phyloP scores from a whole-genome alignment of 148 eudicot genomes.

The Rhododendron ovatum region DNA sequence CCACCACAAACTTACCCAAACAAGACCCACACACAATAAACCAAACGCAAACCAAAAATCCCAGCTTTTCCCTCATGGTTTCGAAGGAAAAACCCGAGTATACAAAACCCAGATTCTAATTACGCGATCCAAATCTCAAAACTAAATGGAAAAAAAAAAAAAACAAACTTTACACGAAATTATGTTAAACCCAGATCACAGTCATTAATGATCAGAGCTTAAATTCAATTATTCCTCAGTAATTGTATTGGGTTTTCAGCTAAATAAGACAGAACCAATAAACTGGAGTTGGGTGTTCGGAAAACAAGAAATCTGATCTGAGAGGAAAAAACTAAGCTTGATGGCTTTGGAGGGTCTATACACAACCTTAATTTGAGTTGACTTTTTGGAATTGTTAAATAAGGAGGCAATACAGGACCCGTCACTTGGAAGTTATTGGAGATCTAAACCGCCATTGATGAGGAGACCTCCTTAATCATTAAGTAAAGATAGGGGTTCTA shows the following conservation, averaged over 20 bases:
- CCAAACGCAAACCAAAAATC: conserved; percentile 27
- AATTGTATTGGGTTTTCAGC: neutral
- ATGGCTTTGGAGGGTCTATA: neutral
- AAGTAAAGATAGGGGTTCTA: neutral
- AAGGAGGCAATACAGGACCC: neutral
- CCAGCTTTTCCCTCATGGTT: conserved; percentile 33
- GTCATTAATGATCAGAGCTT: neutral
- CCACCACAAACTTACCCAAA: conserved; percentile 86
- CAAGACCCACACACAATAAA: conserved; percentile 29
- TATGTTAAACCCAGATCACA: neutral
- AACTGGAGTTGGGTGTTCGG: neutral
- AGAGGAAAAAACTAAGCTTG: neutral
- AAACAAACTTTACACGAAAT: neutral
- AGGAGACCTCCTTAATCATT: neutral
- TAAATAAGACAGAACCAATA: neutral
- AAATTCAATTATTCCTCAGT: neutral
- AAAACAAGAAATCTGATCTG: conserved; percentile 3
- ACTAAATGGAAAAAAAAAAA: neutral
- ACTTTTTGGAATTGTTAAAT: neutral
- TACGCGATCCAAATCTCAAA: neutral
- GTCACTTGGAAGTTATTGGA: neutral
- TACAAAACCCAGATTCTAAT: neutral
- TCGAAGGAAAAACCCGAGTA: neutral
- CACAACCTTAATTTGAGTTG: neutral
- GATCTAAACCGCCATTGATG: conserved; percentile 13